These are phyloP conservation scores for Neoarthrinium moseri DNA, from an alignment of 2,329 filamentous ascomycete genomes.

Conservation along the genomic window DNA sequence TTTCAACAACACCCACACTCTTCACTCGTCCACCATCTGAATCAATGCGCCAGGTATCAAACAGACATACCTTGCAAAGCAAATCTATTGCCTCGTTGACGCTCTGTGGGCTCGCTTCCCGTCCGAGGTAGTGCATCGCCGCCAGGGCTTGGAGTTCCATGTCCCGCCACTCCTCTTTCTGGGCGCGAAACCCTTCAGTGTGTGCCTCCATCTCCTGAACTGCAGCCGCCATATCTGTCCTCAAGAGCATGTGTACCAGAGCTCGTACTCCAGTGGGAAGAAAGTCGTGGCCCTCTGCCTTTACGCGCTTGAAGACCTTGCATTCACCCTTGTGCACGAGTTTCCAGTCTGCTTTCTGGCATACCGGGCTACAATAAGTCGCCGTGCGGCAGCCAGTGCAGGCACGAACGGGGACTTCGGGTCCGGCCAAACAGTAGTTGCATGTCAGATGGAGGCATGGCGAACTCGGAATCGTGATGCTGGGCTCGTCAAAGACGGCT, in stretches of 20 bases:
- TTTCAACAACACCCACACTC: too few species aligned
- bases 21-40: not conserved
- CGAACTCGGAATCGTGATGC: constrained; percentile 47
- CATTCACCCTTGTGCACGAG: constrained; percentile 55
- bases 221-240: constrained; percentile 28
- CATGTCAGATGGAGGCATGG: constrained; percentile 42
- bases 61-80: constrained; percentile 49
- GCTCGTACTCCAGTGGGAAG: constrained; percentile 57
- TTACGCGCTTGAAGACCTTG: constrained; percentile 39
- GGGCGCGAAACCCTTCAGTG: constrained; percentile 29
- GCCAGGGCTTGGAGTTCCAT: constrained; percentile 48
- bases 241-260: constrained; percentile 49
- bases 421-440: constrained; percentile 46
- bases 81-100: constrained; percentile 42
- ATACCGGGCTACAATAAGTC: constrained; percentile 53
- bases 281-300: constrained; percentile 29
- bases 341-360: constrained; percentile 56
- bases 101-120: constrained; percentile 32
- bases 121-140: constrained; percentile 46
- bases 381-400: constrained; percentile 55
- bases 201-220: constrained; percentile 47
- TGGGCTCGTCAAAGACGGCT: constrained; percentile 39
- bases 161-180: constrained; percentile 39
- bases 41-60: not conserved
- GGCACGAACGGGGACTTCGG: constrained; percentile 23